A percentile compares a stretch with the other conserved stretches of the same genome.
phyloP scores from a whole-genome alignment of 768 basidiomycete species.

The Boletus subparvulus region DNA sequence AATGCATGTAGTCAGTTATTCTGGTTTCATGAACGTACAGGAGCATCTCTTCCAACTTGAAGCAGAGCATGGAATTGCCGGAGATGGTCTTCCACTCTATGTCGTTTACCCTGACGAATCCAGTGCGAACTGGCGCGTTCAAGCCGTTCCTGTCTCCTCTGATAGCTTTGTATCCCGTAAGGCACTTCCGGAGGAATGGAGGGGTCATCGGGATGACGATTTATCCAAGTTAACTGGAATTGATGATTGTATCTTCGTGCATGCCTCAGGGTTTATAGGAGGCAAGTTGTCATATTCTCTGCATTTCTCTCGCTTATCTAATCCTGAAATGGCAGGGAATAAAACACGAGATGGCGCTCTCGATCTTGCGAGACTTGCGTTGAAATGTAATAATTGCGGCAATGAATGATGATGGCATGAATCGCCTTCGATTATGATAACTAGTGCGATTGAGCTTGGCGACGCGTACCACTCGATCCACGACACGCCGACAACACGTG shows the following conservation, averaged over 20 bases:
- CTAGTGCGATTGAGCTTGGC: slow-evolving; percentile 12
- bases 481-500: slow-evolving; percentile 19
- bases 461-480: slow-evolving; percentile 2
- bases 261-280: slow-evolving; percentile 96
- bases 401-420: slow-evolving; percentile 17
- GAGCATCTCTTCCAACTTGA: slow-evolving; percentile 94
- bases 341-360: slow-evolving; percentile 88
- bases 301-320: slow-evolving; percentile 1
- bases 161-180: slow-evolving; percentile 91
- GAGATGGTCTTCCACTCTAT: slow-evolving; percentile 66
- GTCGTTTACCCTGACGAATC: slow-evolving; percentile 88
- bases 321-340: slow-evolving; percentile 55
- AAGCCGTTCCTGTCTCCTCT: slow-evolving; percentile 80
- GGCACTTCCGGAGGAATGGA: slow-evolving; percentile 90
- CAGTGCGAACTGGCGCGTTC: slow-evolving; percentile 79
- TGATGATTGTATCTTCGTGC: slow-evolving; percentile 85
- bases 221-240: slow-evolving; percentile 74
- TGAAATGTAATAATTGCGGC: slow-evolving; percentile 37
- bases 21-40: slow-evolving; percentile 35
- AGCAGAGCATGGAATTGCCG: slow-evolving; percentile 46
- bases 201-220: slow-evolving; percentile 84
- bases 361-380: slow-evolving; percentile 68
- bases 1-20: background rate
- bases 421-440: slow-evolving; percentile 12
- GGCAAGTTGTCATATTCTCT: slow-evolving; percentile 45